These are phyloP conservation scores for Aegilops speltoides DNA, from an alignment of 176 grass and related monocot species.

Conservation along the genomic window DNA sequence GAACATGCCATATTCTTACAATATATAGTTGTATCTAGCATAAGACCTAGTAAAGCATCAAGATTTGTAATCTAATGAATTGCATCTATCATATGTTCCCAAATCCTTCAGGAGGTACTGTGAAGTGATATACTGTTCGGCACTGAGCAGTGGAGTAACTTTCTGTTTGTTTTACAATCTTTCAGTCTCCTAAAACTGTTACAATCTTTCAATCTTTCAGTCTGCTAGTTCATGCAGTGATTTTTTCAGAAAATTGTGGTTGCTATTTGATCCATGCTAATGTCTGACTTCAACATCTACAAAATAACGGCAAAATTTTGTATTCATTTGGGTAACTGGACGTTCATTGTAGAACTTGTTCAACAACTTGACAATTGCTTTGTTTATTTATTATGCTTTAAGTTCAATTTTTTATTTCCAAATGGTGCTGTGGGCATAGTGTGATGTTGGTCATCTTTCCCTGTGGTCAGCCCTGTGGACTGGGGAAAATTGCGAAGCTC, in stretches of 20 bases:
- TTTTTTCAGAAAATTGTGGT: constrained; percentile 25
- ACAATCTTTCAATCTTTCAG: neutral
- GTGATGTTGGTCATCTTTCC: constrained; percentile 27
- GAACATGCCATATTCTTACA: neutral
- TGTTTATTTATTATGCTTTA: neutral
- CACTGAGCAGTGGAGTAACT: neutral
- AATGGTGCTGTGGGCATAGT: neutral
- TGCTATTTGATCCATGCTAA: constrained; percentile 3
- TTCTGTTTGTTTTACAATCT: neutral
- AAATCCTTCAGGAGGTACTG: neutral
- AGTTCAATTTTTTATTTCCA: neutral
- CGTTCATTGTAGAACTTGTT: neutral
- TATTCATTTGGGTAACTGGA: neutral
- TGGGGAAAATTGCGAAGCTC: constrained; percentile 88
- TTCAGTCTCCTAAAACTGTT: neutral
- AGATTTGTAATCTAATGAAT: neutral
- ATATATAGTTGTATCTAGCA: neutral
- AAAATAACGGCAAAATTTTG: neutral
- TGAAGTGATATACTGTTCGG: neutral
- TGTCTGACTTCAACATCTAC: neutral
- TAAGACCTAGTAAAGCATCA: neutral
- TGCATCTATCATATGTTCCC: constrained; percentile 1
- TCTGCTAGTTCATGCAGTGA: neutral
- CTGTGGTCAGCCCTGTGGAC: constrained; percentile 67
- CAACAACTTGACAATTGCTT: neutral